Conservation (phyloP, 106 monocot species). For the Alisma plantagoaquatica region DNA sequence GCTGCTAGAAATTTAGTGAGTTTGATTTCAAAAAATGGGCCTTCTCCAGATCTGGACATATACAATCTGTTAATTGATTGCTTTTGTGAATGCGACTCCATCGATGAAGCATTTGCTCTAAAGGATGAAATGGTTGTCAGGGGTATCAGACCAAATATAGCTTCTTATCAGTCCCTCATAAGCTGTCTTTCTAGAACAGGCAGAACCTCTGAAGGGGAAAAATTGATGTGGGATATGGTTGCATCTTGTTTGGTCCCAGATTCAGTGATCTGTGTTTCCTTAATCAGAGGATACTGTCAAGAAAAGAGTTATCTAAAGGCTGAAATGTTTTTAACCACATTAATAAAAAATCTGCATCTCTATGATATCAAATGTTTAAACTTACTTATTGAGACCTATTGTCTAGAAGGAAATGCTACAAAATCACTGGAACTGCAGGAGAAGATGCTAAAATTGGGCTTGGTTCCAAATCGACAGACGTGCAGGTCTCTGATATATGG, state of each 20-base stretch:
- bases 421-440: conserved; percentile 56
- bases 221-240: conserved; percentile 55
- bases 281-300: conserved; percentile 37
- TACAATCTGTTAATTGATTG: conserved; percentile 44
- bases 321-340: conserved; percentile 38
- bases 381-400: conserved; percentile 38
- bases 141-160: conserved; percentile 32
- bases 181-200: conserved; percentile 40
- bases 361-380: conserved; percentile 43
- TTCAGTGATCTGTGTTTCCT: conserved; percentile 27
- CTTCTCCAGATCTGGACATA: conserved; percentile 31
- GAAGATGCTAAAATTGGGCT: conserved; percentile 61
- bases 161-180: conserved; percentile 41
- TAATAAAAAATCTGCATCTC: conserved; percentile 37
- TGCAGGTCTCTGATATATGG: conserved; percentile 60
- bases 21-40: conserved; percentile 37
- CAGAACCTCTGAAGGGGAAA: conserved; percentile 35
- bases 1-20: conserved; percentile 51
- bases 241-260: conserved; percentile 33
- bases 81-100: conserved; percentile 34
- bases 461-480: conserved; percentile 52
- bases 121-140: conserved; percentile 54
- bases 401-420: conserved; percentile 21
- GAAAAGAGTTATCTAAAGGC: conserved; percentile 41
- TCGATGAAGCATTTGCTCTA: conserved; percentile 31